Conservation (phyloP, 768 basidiomycete species). For the Leccinum ochraceum region DNA sequence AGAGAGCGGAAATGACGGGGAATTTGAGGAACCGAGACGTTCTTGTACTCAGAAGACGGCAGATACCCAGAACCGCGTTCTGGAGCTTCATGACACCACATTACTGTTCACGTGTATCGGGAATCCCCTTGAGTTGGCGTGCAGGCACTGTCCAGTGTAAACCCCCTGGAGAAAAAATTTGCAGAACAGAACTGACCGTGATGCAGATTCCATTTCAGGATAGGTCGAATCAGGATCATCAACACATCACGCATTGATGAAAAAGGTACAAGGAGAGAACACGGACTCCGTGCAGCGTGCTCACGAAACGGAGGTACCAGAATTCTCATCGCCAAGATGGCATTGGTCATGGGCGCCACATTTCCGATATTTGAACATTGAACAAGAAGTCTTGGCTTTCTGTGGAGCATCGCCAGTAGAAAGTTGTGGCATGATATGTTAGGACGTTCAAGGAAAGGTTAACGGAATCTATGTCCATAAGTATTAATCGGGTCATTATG, state of each 20-base stretch:
- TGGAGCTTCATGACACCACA: background rate
- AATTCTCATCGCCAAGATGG: background rate
- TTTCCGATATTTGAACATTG: background rate
- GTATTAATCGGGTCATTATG: background rate
- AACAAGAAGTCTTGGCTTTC: background rate
- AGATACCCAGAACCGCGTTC: background rate
- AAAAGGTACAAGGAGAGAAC: slow-evolving; percentile 16
- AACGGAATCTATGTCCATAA: background rate
- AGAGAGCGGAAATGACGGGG: slow-evolving; percentile 9
- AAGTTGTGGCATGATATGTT: background rate
- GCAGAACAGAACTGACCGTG: background rate
- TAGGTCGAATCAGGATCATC: background rate
- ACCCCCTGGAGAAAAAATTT: background rate
- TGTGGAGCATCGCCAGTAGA: background rate
- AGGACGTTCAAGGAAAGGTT: background rate
- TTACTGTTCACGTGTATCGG: background rate
- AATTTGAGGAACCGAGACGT: background rate
- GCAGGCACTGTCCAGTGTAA: slow-evolving; percentile 4
- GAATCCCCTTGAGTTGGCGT: background rate
- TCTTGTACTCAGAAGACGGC: background rate
- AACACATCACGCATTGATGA: background rate
- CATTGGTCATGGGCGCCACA: background rate
- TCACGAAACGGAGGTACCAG: background rate
- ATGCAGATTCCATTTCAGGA: slow-evolving; percentile 13
- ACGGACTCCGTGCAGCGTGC: background rate